Evolutionary conservation across 768 basidiomycete genomes (phyloP).

Genomic region (Fomitopsis pulvina): DNA sequence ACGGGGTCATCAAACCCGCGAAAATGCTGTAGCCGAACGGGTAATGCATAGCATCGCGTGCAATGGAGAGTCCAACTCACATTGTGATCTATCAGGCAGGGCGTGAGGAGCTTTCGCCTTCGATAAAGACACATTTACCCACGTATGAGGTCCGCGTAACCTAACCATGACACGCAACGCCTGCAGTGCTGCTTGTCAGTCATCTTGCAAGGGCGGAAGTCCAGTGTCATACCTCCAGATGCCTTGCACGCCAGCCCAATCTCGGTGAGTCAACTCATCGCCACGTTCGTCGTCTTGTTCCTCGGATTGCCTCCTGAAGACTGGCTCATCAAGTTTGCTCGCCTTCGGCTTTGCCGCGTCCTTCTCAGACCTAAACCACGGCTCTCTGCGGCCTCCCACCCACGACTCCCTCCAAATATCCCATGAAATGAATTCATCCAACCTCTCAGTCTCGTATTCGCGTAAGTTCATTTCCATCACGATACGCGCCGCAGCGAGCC

Average conservation of each 20-base stretch:
- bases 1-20: conserved; percentile 7
- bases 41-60: too few species aligned
- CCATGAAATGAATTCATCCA: neutral
- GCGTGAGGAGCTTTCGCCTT: neutral
- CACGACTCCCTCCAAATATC: conserved; percentile 1
- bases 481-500: conserved; percentile 13
- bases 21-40: too few species aligned
- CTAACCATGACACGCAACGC: conserved; percentile 20
- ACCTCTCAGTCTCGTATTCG: neutral
- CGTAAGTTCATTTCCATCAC: conserved; percentile 6
- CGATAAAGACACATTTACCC: conserved; percentile 1
- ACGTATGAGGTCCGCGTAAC: conserved; percentile 16
- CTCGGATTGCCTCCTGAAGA: too few species aligned
- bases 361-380: neutral
- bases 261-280: too few species aligned
- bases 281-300: too few species aligned
- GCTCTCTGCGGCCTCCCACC: neutral
- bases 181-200: conserved; percentile 1
- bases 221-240: conserved; percentile 17
- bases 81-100: conserved; percentile 7
- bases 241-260: conserved; percentile 23
- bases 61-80: conserved; percentile 5
- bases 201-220: too few species aligned
- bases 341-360: neutral
- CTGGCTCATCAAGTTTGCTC: too few species aligned